Conservation (phyloP, 352 stramenopile genomes). For the Phytophthora pluvialis region DNA sequence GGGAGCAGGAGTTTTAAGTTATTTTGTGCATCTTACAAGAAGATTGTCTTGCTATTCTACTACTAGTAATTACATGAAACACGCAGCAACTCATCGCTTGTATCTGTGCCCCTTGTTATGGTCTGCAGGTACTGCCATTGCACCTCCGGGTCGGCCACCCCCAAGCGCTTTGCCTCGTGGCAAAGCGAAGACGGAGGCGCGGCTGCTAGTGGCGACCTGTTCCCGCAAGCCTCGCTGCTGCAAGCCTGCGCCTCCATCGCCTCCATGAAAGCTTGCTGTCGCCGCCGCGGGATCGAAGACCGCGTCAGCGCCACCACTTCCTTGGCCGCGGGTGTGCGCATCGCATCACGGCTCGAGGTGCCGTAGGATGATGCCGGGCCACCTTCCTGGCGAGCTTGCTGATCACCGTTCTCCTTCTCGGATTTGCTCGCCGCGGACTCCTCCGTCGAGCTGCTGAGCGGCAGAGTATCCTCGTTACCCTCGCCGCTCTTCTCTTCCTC, state of each 20-base stretch:
- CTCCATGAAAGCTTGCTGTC: constrained; percentile 59
- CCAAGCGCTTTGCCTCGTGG: constrained; percentile 43
- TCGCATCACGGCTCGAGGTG: background rate
- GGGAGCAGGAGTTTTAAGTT: constrained; percentile 33
- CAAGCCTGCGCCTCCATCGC: constrained; percentile 57
- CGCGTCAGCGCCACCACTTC: constrained; percentile 2
- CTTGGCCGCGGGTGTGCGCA: constrained; percentile 1
- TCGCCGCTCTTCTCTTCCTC: constrained; percentile 12
- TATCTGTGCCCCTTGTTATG: constrained; percentile 10
- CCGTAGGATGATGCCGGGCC: constrained; percentile 27
- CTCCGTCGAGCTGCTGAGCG: constrained; percentile 16
- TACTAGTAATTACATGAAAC: constrained; percentile 18
- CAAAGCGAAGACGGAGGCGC: constrained; percentile 38
- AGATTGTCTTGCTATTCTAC: constrained; percentile 24
- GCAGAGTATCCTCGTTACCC: constrained; percentile 19
- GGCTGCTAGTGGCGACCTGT: background rate
- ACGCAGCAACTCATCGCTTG: constrained; percentile 20
- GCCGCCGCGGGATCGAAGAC: constrained; percentile 34
- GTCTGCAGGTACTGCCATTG: constrained; percentile 55
- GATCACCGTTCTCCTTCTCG: constrained; percentile 31
- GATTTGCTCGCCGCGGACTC: constrained; percentile 9
- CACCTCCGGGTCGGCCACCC: constrained; percentile 37
- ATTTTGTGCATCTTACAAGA: constrained; percentile 38
- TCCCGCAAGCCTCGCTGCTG: background rate
- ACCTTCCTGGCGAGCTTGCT: constrained; percentile 11